Base-by-base conservation (phyloP, 331 rosid species). In the Quercus tomentella region DNA sequence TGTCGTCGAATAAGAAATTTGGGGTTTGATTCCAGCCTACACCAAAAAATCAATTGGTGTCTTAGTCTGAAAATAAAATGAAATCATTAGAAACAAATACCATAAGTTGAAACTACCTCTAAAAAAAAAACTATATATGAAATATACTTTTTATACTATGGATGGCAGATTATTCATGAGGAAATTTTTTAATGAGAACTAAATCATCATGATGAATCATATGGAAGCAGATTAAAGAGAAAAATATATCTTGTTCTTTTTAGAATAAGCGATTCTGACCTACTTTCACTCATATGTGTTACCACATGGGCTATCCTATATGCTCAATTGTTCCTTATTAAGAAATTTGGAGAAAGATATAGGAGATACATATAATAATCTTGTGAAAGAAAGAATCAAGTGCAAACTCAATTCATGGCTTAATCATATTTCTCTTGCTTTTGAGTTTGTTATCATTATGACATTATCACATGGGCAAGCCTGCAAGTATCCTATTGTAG, bases 21-120 rank as follows among this genome's bases (percentile, higher is more conserved):
- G 11, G 2, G 3, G 0, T 37, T 37, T 0, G 0, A 37, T 37
- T 1, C 0, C 3, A 0, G 1, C 3, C 3, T 37, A 8, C 0
- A 2, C 3, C 12, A 37, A 37, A 37, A 37, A 7, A 37, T 0
- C 1, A 37, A 37, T 37, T 37, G 11, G 11, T 37, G 2, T 37
- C 3, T 37, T 37, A 37, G 3, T 37, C 11, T 2, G 3, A 37
- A 37, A 37, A 37, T 37, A 2, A 37, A 37, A 37, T 2, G 1
- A 8, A 7, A 37, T 37, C 0, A 37, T 37, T 8, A 37, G 12
- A 7, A 37, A 8, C 11, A 37, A 2, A 35, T 0, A 6, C 9
- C 0, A 6, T 37, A 37, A 37, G 12, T 8, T 37, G 1, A 37
- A 37, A 37, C 3, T 37, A 37, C 9, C 0, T 37, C 45, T 2